These are phyloP conservation scores for Logfia minima DNA, from an alignment of 129 eudicot genomes.

Conservation along the genomic window DNA sequence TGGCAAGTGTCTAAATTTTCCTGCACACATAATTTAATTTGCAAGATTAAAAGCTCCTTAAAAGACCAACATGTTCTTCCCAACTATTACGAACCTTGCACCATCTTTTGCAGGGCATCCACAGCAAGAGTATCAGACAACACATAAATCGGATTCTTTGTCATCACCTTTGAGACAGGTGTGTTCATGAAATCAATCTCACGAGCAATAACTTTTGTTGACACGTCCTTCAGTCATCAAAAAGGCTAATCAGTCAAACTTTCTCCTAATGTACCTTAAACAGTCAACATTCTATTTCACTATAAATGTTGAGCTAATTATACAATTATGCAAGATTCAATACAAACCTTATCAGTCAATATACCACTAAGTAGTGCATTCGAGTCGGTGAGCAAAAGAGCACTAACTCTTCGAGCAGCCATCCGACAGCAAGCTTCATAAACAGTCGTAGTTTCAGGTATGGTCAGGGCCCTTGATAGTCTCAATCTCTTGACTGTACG, in stretches of 20 bases:
- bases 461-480: conserved; percentile 82
- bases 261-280: conserved; percentile 1
- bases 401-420: conserved; percentile 94
- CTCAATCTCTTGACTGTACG: conserved; percentile 87
- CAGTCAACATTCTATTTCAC: background rate
- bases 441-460: conserved; percentile 76
- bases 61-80: conserved; percentile 6
- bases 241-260: conserved; percentile 11
- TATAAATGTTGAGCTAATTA: background rate
- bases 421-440: conserved; percentile 89
- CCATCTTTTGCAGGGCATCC: conserved; percentile 98
- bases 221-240: conserved; percentile 68
- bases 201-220: conserved; percentile 77
- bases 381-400: conserved; percentile 87
- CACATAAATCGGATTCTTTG: conserved; percentile 94
- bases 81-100: conserved; percentile 60
- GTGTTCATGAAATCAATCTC: conserved; percentile 82
- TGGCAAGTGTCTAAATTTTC: conserved; percentile 93
- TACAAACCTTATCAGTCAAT: conserved; percentile 78
- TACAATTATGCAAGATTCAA: conserved; percentile 4
- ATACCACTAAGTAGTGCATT: conserved; percentile 92
- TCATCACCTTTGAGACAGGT: conserved; percentile 93
- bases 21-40: conserved; percentile 40
- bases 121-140: conserved; percentile 94
- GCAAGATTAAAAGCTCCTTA: background rate